These are phyloP conservation scores for Durotheca rogersii DNA, from an alignment of 495 filamentous ascomycete genomes.

Conservation along the genomic window DNA sequence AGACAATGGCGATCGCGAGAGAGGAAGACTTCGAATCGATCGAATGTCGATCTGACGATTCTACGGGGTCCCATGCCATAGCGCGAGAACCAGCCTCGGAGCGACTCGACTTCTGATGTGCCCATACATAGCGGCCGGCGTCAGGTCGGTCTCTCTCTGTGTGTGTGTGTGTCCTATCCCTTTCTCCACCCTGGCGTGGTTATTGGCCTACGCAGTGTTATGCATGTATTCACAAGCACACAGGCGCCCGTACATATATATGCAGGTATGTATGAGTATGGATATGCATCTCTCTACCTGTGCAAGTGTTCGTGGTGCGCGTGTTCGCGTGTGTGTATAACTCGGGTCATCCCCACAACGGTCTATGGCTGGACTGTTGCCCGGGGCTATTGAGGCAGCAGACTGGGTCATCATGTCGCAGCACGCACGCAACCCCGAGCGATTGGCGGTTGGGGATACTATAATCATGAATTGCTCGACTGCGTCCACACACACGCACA, in stretches of 20 bases:
- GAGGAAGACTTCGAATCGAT: slow-evolving; percentile 8
- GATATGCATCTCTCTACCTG: too few relatives aligned
- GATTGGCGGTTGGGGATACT: slow-evolving; percentile 13
- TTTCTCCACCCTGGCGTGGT: too few relatives aligned
- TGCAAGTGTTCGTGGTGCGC: too few relatives aligned
- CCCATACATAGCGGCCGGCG: not conserved
- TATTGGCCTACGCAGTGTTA: slow-evolving; percentile 14
- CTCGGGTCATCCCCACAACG: too few relatives aligned
- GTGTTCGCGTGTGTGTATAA: too few relatives aligned
- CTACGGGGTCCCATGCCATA: slow-evolving; percentile 1
- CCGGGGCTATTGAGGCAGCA: not conserved
- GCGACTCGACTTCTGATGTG: not conserved
- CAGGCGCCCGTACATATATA: too few relatives aligned
- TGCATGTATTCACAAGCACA: too few relatives aligned
- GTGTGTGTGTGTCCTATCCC: too few relatives aligned
- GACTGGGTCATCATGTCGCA: slow-evolving; percentile 13
- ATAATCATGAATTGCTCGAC: slow-evolving; percentile 6
- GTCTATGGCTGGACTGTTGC: too few relatives aligned
- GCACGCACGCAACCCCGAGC: slow-evolving; percentile 1
- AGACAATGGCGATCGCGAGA: not conserved
- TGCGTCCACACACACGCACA: slow-evolving; percentile 15
- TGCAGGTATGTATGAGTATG: too few relatives aligned
- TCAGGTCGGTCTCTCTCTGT: too few relatives aligned
- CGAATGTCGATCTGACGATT: slow-evolving; percentile 27
- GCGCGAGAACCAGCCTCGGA: not conserved